Evolutionary conservation across 192 early-diverging fungal genomes (phyloP).

Genomic region (Coemansia sp.): DNA sequence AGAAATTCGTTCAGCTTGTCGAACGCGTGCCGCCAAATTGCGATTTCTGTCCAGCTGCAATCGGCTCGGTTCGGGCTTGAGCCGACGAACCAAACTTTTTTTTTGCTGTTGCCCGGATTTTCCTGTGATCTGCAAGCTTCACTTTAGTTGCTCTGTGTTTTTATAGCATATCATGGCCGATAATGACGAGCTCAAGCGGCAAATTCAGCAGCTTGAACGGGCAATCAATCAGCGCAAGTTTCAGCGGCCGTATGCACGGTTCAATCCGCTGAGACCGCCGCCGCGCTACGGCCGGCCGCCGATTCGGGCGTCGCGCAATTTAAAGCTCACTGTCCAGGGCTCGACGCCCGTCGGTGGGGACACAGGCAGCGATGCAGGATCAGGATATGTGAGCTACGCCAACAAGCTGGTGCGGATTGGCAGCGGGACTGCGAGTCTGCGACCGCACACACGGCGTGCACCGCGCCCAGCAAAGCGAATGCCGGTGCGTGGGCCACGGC

Average conservation of each 20-base stretch:
- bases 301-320: conserved; percentile 28
- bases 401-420: conserved; percentile 45
- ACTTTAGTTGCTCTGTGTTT: no score
- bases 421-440: conserved; percentile 1
- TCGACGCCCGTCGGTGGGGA: neutral
- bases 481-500: neutral
- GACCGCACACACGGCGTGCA: neutral
- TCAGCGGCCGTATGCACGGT: conserved; percentile 1
- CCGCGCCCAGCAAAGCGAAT: neutral
- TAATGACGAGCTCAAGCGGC: conserved; percentile 26
- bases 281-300: neutral
- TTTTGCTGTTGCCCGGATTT: no score
- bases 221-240: conserved; percentile 17
- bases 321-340: conserved; percentile 34
- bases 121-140: no score
- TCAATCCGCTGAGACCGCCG: conserved; percentile 22
- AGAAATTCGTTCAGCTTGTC: neutral
- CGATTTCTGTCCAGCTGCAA: no score
- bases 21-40: no score
- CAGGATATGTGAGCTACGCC: conserved; percentile 19
- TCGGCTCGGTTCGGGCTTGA: no score
- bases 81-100: no score
- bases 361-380: neutral
- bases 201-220: conserved; percentile 30
- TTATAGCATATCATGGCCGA: neutral